Percentiles rank a stretch among this genome's conserved stretches.
phyloP scores from a whole-genome alignment of 2,329 filamentous ascomycete genomes.

The Blastomyces parvus region DNA sequence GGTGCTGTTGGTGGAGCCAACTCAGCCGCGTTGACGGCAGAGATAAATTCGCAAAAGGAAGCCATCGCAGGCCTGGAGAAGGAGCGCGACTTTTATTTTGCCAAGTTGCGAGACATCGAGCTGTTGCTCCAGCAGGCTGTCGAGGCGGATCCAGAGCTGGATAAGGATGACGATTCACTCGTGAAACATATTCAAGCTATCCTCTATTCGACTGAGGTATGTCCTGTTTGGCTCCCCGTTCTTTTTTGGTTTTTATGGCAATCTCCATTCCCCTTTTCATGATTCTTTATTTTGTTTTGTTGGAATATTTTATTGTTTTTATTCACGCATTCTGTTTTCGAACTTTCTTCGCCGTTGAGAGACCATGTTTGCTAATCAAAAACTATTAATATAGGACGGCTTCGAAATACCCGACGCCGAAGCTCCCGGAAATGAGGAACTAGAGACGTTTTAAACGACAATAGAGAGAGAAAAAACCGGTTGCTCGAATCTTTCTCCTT shows the following conservation, averaged over 20 bases:
- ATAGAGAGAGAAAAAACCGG: not conserved
- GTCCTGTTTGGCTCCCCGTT: conserved; percentile 11
- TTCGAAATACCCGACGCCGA: conserved; percentile 81
- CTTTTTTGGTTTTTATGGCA: not conserved
- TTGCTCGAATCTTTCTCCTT: not conserved
- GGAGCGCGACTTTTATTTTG: conserved; percentile 98
- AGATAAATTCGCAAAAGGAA: conserved; percentile 85
- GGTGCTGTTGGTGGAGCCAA: conserved; percentile 46
- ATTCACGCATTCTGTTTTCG: not conserved
- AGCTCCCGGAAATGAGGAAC: conserved; percentile 41
- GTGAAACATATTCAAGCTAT: conserved; percentile 96
- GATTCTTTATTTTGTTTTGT: not conserved
- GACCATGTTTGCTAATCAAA: conserved; percentile 3
- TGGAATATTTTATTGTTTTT: not conserved
- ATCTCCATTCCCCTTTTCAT: not conserved
- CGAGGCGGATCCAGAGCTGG: conserved; percentile 83
- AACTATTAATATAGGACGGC: conserved; percentile 29
- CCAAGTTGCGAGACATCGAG: conserved; percentile 95
- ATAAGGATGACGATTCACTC: conserved; percentile 85
- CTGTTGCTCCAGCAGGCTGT: conserved; percentile 85
- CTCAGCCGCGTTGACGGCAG: conserved; percentile 64
- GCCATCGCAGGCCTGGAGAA: conserved; percentile 90
- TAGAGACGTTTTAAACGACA: conserved; percentile 30
- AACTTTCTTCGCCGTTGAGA: not conserved
- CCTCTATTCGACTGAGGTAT: conserved; percentile 85